Base-by-base conservation (phyloP, 23 red algal species). In the Rhodosorus marinus region DNA sequence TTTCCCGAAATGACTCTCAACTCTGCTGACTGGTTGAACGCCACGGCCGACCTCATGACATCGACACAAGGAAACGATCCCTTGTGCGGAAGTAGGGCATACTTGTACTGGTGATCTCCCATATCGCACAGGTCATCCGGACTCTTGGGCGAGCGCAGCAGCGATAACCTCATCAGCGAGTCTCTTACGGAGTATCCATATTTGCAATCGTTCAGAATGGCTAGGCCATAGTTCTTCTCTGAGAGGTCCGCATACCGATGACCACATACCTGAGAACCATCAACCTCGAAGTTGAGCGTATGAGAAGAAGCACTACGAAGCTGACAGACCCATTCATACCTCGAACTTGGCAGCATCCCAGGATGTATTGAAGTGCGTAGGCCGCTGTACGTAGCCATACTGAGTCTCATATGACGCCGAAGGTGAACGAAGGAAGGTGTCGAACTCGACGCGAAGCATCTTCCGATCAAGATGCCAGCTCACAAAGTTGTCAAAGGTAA, bases 331-430 rank as follows among this genome's bases (percentile, higher is more conserved):
- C n/a, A n/a, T n/a, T n/a, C n/a, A n/a, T n/a, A n/a, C 60, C 51
- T 86, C 81, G 70, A 86, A 86, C 59, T 55, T 72, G 5, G 81
- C 81, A 58, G 71, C 71, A 35, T 75, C 81, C 56, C 49, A 70
- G 15, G 67, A 55, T 24, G 70, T 71, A 46, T 86, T 86, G 20
- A 63, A 52, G 24, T 71, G 70, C 6, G 61, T 66, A 11, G 81
- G 81, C 31, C 81, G 70, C 24, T 41, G 58, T 30, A 75, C 43
- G 45, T 33, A 86, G 14, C 81, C 81, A 57, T 76, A 86, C 33
- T 86, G 81, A 31, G 64, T 57, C 19, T 72, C 69, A 52, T 75
- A 86, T 9, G 47, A 56, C 21, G 72, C 66, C 43, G 35, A 43
- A 29, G 29, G 38, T 2, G 62, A 41, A 27, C 54, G 33, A 9